phyloP scores from a whole-genome alignment of 257 asterid genomes.

The Apocynum venetum region DNA sequence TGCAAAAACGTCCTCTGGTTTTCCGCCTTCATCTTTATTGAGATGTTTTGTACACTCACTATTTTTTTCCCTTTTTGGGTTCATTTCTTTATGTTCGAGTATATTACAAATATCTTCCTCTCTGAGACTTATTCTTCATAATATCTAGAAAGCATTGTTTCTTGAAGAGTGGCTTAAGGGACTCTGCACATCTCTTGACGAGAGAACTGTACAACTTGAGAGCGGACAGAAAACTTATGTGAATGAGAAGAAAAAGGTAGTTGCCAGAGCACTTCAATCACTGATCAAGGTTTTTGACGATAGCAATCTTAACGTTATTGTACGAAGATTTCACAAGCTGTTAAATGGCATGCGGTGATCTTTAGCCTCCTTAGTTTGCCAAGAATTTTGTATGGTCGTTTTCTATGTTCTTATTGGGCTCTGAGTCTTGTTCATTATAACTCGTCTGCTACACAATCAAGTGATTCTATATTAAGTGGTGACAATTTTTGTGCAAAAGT shows the following conservation, averaged over 20 bases:
- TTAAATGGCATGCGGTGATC: slow-evolving; percentile 31
- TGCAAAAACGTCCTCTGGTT: not conserved
- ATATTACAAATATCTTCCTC: not conserved
- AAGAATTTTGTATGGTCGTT: not conserved
- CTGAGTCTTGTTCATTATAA: not conserved
- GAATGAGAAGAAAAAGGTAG: slow-evolving; percentile 60
- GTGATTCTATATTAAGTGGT: not conserved
- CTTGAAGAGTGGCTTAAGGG: slow-evolving; percentile 70
- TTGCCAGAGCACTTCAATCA: slow-evolving; percentile 51
- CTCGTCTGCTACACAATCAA: not conserved
- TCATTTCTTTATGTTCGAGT: not conserved
- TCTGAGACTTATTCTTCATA: slow-evolving; percentile 6
- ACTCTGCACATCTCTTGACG: slow-evolving; percentile 61
- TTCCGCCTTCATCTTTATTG: not conserved
- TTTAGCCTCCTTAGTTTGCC: not conserved
- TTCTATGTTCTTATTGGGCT: not conserved
- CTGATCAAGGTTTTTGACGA: slow-evolving; percentile 52
- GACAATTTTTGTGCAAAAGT: too few relatives aligned
- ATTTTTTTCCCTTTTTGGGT: not conserved
- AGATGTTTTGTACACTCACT: not conserved
- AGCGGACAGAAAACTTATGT: slow-evolving; percentile 24
- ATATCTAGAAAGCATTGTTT: slow-evolving; percentile 63
- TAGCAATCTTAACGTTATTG: slow-evolving; percentile 39
- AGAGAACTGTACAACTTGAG: slow-evolving; percentile 35
- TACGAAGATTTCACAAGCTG: slow-evolving; percentile 50